Conservation (phyloP, 1,284 basidiomycete species). For the Austropuccinia psidii region DNA sequence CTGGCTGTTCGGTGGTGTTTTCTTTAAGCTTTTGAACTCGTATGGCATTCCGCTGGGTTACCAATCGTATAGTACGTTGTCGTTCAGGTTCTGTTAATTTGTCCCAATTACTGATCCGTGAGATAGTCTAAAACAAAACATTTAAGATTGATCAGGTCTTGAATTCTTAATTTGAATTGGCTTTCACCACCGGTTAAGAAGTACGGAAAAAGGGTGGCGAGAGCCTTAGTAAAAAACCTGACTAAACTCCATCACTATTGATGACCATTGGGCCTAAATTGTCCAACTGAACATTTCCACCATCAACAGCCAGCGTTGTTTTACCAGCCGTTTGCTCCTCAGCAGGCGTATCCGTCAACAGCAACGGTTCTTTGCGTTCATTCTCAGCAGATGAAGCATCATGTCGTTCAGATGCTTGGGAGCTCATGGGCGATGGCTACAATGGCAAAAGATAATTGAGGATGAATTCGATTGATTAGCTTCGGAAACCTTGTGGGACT, state of each 20-base stretch:
- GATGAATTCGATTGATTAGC: no score
- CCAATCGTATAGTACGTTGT: constrained; percentile 18
- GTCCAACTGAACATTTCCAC: constrained; percentile 15
- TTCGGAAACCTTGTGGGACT: no score
- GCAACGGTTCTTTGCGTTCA: background rate
- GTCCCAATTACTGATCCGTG: constrained; percentile 36
- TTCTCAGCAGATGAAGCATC: background rate
- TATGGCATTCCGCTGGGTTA: constrained; percentile 21
- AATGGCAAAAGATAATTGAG: background rate
- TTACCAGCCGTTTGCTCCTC: background rate
- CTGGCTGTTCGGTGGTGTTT: background rate
- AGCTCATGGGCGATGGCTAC: background rate
- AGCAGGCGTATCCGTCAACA: constrained; percentile 13
- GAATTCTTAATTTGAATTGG: background rate
- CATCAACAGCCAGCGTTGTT: constrained; percentile 3
- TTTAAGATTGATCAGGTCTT: background rate
- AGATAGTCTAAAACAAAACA: constrained; percentile 18
- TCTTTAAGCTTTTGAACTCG: constrained; percentile 22
- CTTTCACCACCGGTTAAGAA: background rate
- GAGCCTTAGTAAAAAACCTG: background rate
- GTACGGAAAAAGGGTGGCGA: background rate
- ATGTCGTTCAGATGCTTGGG: background rate
- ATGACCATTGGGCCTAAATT: constrained; percentile 35
- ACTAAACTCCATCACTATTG: constrained; percentile 35
- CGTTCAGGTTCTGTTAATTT: constrained; percentile 22